These are phyloP conservation scores for Saccharomyces eubayanus DNA, from an alignment of 805 yeast genomes.

Conservation along the genomic window DNA sequence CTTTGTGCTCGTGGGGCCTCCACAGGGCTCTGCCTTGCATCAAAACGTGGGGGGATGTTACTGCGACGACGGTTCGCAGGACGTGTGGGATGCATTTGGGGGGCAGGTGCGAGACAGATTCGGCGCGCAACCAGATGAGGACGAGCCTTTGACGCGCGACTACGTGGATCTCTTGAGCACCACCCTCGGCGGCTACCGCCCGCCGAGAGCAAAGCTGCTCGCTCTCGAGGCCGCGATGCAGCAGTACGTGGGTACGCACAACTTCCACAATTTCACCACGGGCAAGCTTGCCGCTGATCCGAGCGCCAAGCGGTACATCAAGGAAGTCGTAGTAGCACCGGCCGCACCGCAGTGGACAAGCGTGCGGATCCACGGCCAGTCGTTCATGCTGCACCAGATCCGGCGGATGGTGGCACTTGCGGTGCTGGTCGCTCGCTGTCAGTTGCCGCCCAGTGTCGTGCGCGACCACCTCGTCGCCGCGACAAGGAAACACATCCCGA, in stretches of 20 bases:
- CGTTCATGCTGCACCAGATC: constrained; percentile 91
- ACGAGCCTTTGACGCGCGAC: constrained; percentile 21
- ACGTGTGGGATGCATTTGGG: constrained; percentile 28
- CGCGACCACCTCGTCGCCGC: constrained; percentile 55
- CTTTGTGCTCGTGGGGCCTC: constrained; percentile 72
- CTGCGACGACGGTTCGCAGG: constrained; percentile 23
- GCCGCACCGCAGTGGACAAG: constrained; percentile 90
- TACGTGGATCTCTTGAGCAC: constrained; percentile 42
- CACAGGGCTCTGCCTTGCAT: constrained; percentile 54
- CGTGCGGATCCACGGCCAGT: constrained; percentile 87
- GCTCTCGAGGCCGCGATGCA: constrained; percentile 54
- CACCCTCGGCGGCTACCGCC: constrained; percentile 53
- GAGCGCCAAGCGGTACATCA: constrained; percentile 68
- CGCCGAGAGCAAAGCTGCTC: constrained; percentile 47
- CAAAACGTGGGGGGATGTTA: constrained; percentile 32
- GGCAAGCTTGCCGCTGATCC: constrained; percentile 67
- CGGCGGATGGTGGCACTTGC: constrained; percentile 93
- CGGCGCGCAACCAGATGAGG: constrained; percentile 21
- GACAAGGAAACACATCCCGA: constrained; percentile 67
- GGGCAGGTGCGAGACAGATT: constrained; percentile 40
- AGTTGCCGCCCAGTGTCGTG: constrained; percentile 61
- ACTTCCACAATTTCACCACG: constrained; percentile 73
- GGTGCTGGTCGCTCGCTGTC: constrained; percentile 63
- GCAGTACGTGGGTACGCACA: constrained; percentile 71
- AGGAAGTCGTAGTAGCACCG: constrained; percentile 58